These are phyloP conservation scores for Telopea speciosissima DNA, from an alignment of 177 flowering plant species.

Conservation along the genomic window DNA sequence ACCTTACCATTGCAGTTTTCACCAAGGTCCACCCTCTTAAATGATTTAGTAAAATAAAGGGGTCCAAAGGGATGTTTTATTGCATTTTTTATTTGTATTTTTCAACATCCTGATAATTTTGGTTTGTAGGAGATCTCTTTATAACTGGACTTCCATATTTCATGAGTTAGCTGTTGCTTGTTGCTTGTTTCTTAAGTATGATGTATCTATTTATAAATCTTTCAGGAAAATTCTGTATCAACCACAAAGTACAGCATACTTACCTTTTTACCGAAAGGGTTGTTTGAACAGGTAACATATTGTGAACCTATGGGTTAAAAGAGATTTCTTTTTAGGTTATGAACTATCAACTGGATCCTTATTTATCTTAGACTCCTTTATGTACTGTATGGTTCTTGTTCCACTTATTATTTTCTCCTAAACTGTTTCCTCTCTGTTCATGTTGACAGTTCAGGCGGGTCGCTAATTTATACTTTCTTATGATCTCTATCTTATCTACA, in stretches of 20 bases:
- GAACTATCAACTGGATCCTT: neutral
- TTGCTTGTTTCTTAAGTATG: too few relatives aligned
- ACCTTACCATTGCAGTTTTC: too few relatives aligned
- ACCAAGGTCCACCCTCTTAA: too few relatives aligned
- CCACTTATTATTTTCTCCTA: slow-evolving; percentile 12
- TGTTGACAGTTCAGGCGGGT: slow-evolving; percentile 96
- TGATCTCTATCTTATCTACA: slow-evolving; percentile 86
- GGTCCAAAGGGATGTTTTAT: too few relatives aligned
- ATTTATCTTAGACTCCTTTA: neutral
- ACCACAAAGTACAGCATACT: slow-evolving; percentile 85
- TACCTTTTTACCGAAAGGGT: slow-evolving; percentile 90
- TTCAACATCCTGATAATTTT: too few relatives aligned
- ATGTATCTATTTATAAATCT: neutral
- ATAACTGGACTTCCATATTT: too few relatives aligned
- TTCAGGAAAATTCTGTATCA: slow-evolving; percentile 86
- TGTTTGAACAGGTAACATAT: slow-evolving; percentile 83
- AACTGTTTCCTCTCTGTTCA: slow-evolving; percentile 15
- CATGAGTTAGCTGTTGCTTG: too few relatives aligned
- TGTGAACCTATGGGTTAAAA: neutral
- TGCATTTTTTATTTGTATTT: too few relatives aligned
- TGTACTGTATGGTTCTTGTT: neutral
- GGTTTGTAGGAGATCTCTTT: too few relatives aligned
- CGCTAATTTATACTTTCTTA: slow-evolving; percentile 92
- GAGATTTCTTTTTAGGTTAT: neutral
- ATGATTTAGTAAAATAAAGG: too few relatives aligned